These are phyloP conservation scores for Ampelomyces quisqualis DNA, from an alignment of 2,329 filamentous ascomycete genomes.

Conservation along the genomic window DNA sequence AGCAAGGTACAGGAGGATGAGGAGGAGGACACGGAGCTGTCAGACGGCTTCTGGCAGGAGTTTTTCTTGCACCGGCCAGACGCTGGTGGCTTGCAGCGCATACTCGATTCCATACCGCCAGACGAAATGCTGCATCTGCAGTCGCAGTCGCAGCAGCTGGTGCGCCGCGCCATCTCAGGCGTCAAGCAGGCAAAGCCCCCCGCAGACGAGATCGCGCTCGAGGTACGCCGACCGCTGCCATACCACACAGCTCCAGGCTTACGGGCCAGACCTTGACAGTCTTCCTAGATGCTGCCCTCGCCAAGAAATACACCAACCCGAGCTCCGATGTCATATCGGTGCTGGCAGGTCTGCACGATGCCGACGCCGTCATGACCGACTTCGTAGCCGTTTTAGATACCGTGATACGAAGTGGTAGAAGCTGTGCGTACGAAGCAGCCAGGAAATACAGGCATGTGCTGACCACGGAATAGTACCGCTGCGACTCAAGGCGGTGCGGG, in stretches of 20 bases:
- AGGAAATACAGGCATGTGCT: conserved; percentile 4
- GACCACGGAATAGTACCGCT: conserved; percentile 61
- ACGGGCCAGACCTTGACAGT: conserved; percentile 76
- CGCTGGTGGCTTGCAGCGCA: conserved; percentile 62
- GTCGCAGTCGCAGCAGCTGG: conserved; percentile 73
- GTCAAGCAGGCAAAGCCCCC: conserved; percentile 63
- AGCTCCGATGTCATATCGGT: conserved; percentile 93
- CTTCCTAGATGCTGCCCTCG: conserved; percentile 78
- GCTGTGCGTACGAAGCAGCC: conserved; percentile 54
- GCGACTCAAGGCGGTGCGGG: conserved; percentile 76
- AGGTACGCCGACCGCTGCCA: conserved; percentile 60
- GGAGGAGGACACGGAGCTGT: conserved; percentile 65
- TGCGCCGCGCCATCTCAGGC: conserved; percentile 69
- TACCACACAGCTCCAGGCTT: conserved; percentile 40
- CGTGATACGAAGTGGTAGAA: conserved; percentile 76
- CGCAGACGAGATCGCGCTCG: conserved; percentile 75
- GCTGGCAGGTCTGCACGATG: conserved; percentile 82
- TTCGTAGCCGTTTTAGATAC: conserved; percentile 80
- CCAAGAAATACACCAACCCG: conserved; percentile 90
- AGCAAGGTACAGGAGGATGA: conserved; percentile 50
- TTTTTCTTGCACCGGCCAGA: conserved; percentile 91
- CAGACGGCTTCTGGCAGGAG: conserved; percentile 93
- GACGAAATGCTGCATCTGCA: conserved; percentile 77
- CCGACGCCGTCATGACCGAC: conserved; percentile 83
- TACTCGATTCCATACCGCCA: conserved; percentile 69